Conservation (phyloP, 768 basidiomycete genomes). For the Tulasnella sp. region DNA sequence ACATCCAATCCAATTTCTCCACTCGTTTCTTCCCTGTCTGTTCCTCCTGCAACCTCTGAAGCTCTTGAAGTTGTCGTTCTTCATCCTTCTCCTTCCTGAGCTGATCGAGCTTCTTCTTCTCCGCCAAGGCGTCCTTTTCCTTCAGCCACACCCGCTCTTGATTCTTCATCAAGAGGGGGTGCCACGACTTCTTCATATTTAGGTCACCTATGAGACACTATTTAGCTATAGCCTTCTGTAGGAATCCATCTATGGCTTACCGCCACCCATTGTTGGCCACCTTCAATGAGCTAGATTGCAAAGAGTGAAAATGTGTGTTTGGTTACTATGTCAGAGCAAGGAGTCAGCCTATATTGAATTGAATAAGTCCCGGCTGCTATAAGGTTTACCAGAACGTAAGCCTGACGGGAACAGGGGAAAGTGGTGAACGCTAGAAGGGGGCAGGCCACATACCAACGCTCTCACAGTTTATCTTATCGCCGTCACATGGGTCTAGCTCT, state of each 20-base stretch:
- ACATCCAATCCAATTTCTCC: slow-evolving; percentile 99
- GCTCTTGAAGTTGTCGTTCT: slow-evolving; percentile 90
- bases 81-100: slow-evolving; percentile 97
- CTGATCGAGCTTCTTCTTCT: slow-evolving; percentile 97
- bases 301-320: background rate
- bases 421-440: too few species aligned
- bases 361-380: too few species aligned
- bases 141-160: slow-evolving; percentile 99
- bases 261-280: background rate
- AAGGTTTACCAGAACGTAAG: too few species aligned
- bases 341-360: too few species aligned
- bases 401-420: too few species aligned
- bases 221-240: too few species aligned
- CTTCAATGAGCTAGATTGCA: background rate
- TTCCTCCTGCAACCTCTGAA: slow-evolving; percentile 90
- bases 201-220: slow-evolving; percentile 44
- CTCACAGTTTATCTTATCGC: too few species aligned
- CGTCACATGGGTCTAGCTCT: too few species aligned
- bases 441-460: too few species aligned
- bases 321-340: too few species aligned
- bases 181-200: slow-evolving; percentile 99
- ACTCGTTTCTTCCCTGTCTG: slow-evolving; percentile 89
- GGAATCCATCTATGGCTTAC: too few species aligned
- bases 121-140: slow-evolving; percentile 94
- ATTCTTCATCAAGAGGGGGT: slow-evolving; percentile 93